Conservation (phyloP, 2,329 filamentous ascomycete species). For the Clarireedia monteithiana region DNA sequence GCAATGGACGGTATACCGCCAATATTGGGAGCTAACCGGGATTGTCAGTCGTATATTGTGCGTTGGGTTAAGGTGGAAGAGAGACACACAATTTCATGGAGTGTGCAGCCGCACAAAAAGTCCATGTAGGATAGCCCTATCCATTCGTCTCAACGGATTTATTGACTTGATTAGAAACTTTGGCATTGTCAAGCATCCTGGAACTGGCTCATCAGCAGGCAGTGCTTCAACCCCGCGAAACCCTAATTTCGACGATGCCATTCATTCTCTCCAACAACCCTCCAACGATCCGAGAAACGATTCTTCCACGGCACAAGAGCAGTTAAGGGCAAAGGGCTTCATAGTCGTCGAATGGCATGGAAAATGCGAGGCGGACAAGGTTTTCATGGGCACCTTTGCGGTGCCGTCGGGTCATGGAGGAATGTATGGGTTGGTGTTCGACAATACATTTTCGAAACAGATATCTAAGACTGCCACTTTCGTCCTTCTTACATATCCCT, state of each 20-base stretch:
- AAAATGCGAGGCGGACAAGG: constrained; percentile 94
- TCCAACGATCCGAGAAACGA: constrained; percentile 53
- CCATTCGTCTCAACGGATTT: neutral
- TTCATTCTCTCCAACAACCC: constrained; percentile 18
- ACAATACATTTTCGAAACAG: constrained; percentile 97
- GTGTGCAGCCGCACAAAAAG: constrained; percentile 94
- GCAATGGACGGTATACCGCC: neutral
- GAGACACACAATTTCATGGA: constrained; percentile 93
- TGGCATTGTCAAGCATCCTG: constrained; percentile 94
- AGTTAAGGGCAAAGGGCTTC: constrained; percentile 59
- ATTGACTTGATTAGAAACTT: constrained; percentile 59
- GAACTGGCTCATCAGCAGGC: constrained; percentile 40
- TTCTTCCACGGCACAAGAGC: constrained; percentile 51
- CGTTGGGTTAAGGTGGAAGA: constrained; percentile 92
- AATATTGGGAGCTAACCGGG: constrained; percentile 12
- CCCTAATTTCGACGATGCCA: constrained; percentile 18
- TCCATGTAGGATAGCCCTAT: constrained; percentile 55
- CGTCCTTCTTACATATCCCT: constrained; percentile 89
- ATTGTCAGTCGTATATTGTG: constrained; percentile 81
- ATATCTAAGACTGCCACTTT: constrained; percentile 92
- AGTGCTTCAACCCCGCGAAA: constrained; percentile 18
- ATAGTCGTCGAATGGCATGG: constrained; percentile 76
- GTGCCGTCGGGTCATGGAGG: constrained; percentile 68
- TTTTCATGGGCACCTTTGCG: constrained; percentile 83
- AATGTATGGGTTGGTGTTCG: constrained; percentile 94